Evolutionary conservation across 305 asterid genomes (phyloP).

Genomic region (Solanum hybrid): DNA sequence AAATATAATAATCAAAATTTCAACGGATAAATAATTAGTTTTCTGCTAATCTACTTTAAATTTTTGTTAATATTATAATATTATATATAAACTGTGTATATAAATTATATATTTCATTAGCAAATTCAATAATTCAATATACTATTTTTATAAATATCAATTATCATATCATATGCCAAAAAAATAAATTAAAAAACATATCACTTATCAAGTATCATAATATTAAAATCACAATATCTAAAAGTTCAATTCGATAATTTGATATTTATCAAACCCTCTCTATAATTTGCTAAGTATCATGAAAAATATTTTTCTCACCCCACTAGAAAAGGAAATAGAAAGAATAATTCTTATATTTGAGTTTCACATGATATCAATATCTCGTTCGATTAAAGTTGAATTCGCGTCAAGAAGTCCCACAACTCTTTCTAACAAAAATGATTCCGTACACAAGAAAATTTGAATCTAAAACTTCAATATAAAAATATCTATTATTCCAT

Average conservation of each 20-base stretch:
- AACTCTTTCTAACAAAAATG: too few species aligned
- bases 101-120: background rate
- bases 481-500: background rate
- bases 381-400: too few species aligned
- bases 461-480: too few species aligned
- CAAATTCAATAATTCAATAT: too few species aligned
- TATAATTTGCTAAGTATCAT: background rate
- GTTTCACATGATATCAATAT: too few species aligned
- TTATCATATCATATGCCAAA: background rate
- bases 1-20: too few species aligned
- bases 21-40: too few species aligned
- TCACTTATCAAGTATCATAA: background rate
- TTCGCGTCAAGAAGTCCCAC: fast-evolving
- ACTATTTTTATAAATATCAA: background rate
- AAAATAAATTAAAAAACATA: too few species aligned
- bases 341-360: too few species aligned
- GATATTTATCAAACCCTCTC: background rate
- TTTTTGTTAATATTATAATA: background rate
- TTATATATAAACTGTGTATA: too few species aligned
- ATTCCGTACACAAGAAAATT: fast-evolving
- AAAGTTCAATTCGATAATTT: background rate
- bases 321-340: background rate
- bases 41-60: background rate
- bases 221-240: background rate
- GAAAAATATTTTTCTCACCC: background rate